phyloP scores from a whole-genome alignment of 257 asterid genomes.

The Ligustrum vulgare region DNA sequence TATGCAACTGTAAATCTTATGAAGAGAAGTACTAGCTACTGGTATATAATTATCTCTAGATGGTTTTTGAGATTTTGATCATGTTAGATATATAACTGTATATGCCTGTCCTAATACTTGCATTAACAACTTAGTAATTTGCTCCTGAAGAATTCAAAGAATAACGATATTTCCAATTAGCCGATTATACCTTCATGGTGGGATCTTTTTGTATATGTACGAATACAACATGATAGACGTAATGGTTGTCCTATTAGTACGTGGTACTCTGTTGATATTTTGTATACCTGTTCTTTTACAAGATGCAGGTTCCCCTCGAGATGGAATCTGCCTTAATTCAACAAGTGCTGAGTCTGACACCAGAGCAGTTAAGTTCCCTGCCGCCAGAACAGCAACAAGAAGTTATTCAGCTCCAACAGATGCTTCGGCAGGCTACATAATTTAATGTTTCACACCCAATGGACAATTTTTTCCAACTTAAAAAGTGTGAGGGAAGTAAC shows the following conservation, averaged over 20 bases:
- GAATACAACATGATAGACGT: not conserved
- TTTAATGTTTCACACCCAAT: not conserved
- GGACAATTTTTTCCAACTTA: not conserved
- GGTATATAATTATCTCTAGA: not conserved
- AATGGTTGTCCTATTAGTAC: not conserved
- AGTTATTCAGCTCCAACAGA: conserved; percentile 85
- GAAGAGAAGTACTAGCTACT: not conserved
- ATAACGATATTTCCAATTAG: not conserved
- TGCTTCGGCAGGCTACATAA: conserved; percentile 74
- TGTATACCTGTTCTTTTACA: conserved; percentile 2
- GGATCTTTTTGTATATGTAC: not conserved
- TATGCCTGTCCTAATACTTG: not conserved
- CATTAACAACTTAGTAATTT: not conserved
- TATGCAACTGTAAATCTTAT: not conserved
- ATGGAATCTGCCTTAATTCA: conserved; percentile 66
- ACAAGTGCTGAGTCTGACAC: conserved; percentile 76
- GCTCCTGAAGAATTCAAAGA: not conserved
- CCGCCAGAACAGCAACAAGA: conserved; percentile 91
- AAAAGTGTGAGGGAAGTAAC: not conserved
- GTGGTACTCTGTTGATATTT: not conserved
- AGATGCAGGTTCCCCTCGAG: conserved; percentile 63
- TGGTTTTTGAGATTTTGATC: not conserved
- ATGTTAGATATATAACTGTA: not conserved
- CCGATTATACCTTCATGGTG: not conserved
- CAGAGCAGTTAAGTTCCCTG: conserved; percentile 72